phyloP scores from a whole-genome alignment of 2,329 filamentous ascomycete species.

The Fusarium dlaminii region DNA sequence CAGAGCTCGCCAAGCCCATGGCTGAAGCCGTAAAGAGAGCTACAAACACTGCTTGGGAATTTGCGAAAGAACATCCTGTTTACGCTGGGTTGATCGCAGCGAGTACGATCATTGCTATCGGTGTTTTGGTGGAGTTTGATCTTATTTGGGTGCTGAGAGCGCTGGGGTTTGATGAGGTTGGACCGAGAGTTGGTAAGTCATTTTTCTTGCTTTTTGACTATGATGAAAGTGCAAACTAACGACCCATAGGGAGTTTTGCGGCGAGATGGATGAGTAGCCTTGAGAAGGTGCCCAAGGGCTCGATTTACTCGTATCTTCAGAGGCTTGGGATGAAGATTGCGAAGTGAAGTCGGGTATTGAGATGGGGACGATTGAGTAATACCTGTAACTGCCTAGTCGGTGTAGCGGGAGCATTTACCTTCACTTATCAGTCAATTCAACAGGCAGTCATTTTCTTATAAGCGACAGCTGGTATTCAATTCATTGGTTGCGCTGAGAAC shows the following conservation, averaged over 20 bases:
- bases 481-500: background rate
- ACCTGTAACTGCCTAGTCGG: background rate
- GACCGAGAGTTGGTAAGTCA: slow-evolving; percentile 29
- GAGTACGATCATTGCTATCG: slow-evolving; percentile 29
- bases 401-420: background rate
- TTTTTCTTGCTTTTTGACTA: accelerated
- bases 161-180: slow-evolving; percentile 31
- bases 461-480: background rate
- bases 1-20: slow-evolving; percentile 14
- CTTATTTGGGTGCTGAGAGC: slow-evolving; percentile 34
- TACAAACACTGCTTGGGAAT: slow-evolving; percentile 7
- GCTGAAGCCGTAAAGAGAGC: slow-evolving; percentile 22
- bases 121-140: slow-evolving; percentile 26
- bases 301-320: slow-evolving; percentile 37
- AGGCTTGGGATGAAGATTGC: slow-evolving; percentile 30
- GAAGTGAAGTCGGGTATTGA: background rate
- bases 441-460: background rate
- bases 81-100: slow-evolving; percentile 32
- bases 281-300: slow-evolving; percentile 23
- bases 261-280: slow-evolving; percentile 39
- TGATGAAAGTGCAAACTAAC: accelerated
- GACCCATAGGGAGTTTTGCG: slow-evolving; percentile 30
- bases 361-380: background rate
- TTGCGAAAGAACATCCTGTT: slow-evolving; percentile 31
- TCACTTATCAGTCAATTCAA: background rate